Conservation (phyloP, 2,329 filamentous ascomycete species). For the Aureobasidium sp. region DNA sequence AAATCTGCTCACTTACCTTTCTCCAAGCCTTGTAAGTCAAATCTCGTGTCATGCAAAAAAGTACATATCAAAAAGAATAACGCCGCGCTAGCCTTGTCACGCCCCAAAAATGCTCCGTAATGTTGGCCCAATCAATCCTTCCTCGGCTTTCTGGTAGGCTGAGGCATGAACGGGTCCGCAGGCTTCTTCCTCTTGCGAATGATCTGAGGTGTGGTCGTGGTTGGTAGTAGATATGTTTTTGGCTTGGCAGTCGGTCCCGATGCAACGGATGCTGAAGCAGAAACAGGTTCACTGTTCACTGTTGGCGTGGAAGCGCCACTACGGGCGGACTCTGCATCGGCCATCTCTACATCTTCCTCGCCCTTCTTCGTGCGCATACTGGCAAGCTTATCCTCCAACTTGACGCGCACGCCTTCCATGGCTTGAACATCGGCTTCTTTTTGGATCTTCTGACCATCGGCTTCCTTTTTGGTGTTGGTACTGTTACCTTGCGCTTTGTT, state of each 20-base stretch:
- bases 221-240: background rate
- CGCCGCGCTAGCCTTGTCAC: background rate
- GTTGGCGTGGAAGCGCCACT: conserved; percentile 12
- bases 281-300: background rate
- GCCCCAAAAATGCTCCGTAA: background rate
- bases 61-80: background rate
- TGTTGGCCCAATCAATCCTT: background rate
- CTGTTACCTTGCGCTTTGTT: background rate
- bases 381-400: conserved; percentile 23
- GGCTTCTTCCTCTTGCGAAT: conserved; percentile 18
- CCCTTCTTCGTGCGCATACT: conserved; percentile 1
- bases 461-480: background rate
- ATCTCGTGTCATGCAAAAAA: background rate
- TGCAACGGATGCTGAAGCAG: background rate
- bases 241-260: background rate
- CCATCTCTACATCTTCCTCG: conserved; percentile 24
- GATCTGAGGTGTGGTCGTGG: conserved; percentile 1
- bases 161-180: conserved; percentile 20
- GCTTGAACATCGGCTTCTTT: background rate
- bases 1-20: conserved; percentile 7
- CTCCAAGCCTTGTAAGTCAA: background rate
- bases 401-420: conserved; percentile 10
- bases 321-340: conserved; percentile 16
- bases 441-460: background rate
- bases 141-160: conserved; percentile 14